Evolutionary conservation across 495 filamentous ascomycete genomes (phyloP).

Genomic region (Penicillium herquei): DNA sequence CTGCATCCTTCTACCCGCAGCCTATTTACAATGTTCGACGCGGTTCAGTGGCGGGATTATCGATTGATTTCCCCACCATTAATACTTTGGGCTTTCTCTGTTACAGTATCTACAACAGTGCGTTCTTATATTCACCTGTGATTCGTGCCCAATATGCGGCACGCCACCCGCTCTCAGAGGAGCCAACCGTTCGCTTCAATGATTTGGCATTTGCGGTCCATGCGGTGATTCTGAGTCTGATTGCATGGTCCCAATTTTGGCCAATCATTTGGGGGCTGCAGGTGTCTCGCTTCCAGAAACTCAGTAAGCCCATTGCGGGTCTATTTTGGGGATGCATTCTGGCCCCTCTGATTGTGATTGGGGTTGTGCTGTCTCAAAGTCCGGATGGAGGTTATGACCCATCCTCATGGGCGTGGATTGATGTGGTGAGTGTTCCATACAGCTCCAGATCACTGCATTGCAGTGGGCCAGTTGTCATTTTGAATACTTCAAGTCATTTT

Average conservation of each 20-base stretch:
- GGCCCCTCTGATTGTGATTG: slow-evolving; percentile 53
- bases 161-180: slow-evolving; percentile 67
- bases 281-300: slow-evolving; percentile 47
- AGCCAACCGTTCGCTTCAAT: slow-evolving; percentile 84
- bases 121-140: slow-evolving; percentile 73
- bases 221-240: slow-evolving; percentile 63
- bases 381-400: slow-evolving; percentile 55
- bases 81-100: slow-evolving; percentile 81
- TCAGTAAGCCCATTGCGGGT: slow-evolving; percentile 64
- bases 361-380: slow-evolving; percentile 51
- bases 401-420: slow-evolving; percentile 69
- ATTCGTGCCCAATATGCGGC: slow-evolving; percentile 81
- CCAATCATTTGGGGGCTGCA: slow-evolving; percentile 73
- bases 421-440: slow-evolving; percentile 58
- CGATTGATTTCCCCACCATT: slow-evolving; percentile 80
- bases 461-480: no score
- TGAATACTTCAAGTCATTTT: no score
- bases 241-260: slow-evolving; percentile 73
- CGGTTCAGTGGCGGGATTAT: slow-evolving; percentile 73
- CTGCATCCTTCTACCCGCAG: slow-evolving; percentile 90
- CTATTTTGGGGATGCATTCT: slow-evolving; percentile 64
- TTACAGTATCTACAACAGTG: slow-evolving; percentile 70
- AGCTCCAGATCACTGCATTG: no score
- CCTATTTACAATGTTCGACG: slow-evolving; percentile 71
- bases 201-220: slow-evolving; percentile 86